Evolutionary conservation across 768 basidiomycete genomes (phyloP), one percentile per base, ranked within the genome.

Genomic region (Trametes cubensis): DNA sequence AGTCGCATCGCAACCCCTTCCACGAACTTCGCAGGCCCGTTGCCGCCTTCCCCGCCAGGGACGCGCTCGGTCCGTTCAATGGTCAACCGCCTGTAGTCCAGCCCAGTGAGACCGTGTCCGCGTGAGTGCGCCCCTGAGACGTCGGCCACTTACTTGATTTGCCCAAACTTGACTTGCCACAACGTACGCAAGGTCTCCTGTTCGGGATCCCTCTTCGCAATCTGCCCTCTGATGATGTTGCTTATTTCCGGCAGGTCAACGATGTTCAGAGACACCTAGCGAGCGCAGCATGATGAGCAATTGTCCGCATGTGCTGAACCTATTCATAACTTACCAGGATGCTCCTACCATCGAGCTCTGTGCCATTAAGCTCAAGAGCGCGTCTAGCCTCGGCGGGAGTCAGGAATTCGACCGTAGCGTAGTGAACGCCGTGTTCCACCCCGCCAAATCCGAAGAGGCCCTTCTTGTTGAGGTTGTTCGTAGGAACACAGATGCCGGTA

Each of bases 391-490:
- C 77, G 6, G 55, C 48, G 30, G 73, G 63, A 18, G 77, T 71
- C 0, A 51, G 67, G 63, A 86, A 87, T 20, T 78, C 71, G 6
- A 88, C 64, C 6, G 78, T 77, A 21, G 83, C 87, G 63, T 87
- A 88, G 63, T 78, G 79, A 7, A 48, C 56, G 17, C 60, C 59
- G 1, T 48, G 42, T 6, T 48, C 34, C 17, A 39, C 52, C 8
- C 13, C 41, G 20, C 47, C 39, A 28, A 55, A 55, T 1, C 58
- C 58, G 3, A 44, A 46, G 44, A 45, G 55, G n/a, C 48, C 38
- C 18, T 38, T 34, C 53, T 48, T 48, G 47, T 48, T 48, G 23
- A 64, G 30, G 42, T 56, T 55, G 6, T 28, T 40, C 5, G 63
- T 64, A 21, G 63, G 63, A 15, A 66, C 65, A 21, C 54, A 62